These are phyloP conservation scores for Sordariomycetes sp. DNA, from an alignment of 2,329 filamentous ascomycete species.

Conservation along the genomic window DNA sequence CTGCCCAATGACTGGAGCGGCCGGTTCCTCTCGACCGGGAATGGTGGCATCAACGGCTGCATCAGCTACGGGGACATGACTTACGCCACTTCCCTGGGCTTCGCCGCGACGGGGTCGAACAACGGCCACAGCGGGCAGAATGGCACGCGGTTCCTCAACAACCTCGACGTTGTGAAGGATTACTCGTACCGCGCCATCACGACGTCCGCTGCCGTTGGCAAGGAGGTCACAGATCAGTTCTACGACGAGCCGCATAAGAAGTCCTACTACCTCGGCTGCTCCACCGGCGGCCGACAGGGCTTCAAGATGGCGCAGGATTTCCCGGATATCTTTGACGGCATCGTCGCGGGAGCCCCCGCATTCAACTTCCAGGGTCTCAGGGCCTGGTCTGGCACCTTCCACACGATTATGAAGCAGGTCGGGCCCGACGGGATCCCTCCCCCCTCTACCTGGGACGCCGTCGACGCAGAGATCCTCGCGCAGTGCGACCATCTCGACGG, in stretches of 20 bases:
- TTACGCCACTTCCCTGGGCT: conserved; percentile 6
- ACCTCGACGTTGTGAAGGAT: conserved; percentile 16
- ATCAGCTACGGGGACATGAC: neutral
- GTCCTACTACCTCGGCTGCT: conserved; percentile 48
- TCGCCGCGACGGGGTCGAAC: conserved; percentile 12
- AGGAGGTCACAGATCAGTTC: conserved; percentile 32
- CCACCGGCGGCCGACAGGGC: conserved; percentile 48
- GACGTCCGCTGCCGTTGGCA: conserved; percentile 35
- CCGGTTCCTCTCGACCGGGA: neutral
- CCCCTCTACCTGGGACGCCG: conserved; percentile 16
- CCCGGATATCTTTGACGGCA: conserved; percentile 46
- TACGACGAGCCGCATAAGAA: conserved; percentile 32
- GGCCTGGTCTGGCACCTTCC: neutral
- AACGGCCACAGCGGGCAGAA: conserved; percentile 10
- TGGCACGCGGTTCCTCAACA: conserved; percentile 9
- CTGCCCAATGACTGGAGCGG: neutral
- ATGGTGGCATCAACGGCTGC: neutral
- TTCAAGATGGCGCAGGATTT: conserved; percentile 40
- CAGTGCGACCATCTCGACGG: conserved; percentile 36
- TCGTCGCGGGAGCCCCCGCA: conserved; percentile 33
- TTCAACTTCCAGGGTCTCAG: conserved; percentile 13
- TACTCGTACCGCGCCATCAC: conserved; percentile 26
- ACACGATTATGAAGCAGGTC: conserved; percentile 24
- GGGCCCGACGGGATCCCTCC: conserved; percentile 25
- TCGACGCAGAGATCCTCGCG: conserved; percentile 21